phyloP scores from a whole-genome alignment of 2,329 filamentous ascomycete genomes.

The Ophiosphaerella herpotricha region DNA sequence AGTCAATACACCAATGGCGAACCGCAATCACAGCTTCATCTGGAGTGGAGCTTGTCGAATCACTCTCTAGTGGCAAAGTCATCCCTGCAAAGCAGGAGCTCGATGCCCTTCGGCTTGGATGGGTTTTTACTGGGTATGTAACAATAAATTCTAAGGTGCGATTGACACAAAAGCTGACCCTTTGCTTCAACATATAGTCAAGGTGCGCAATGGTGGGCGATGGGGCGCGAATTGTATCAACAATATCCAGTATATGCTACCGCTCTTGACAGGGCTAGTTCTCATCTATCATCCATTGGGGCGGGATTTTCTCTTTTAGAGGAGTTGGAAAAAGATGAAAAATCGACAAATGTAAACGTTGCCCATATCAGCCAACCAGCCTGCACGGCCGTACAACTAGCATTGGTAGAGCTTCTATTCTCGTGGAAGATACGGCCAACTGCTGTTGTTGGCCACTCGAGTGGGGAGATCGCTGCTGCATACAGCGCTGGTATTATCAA shows the following conservation, averaged over 20 bases:
- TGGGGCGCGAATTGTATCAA: constrained; percentile 30
- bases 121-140: constrained; percentile 35
- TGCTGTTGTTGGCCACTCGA: constrained; percentile 36
- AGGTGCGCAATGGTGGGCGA: constrained; percentile 41
- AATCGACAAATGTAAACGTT: constrained; percentile 20
- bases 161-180: neutral
- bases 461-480: constrained; percentile 38
- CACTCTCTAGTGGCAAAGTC: constrained; percentile 20
- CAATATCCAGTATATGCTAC: constrained; percentile 13
- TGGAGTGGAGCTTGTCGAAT: constrained; percentile 18
- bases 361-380: constrained; percentile 32
- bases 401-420: constrained; percentile 27
- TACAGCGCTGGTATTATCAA: constrained; percentile 30
- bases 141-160: neutral
- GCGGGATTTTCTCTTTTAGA: constrained; percentile 14
- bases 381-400: constrained; percentile 38
- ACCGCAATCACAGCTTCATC: constrained; percentile 20
- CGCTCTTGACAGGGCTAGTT: constrained; percentile 4
- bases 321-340: constrained; percentile 26
- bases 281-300: constrained; percentile 2
- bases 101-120: constrained; percentile 22
- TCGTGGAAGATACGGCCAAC: constrained; percentile 30
- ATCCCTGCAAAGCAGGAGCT: constrained; percentile 25
- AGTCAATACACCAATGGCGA: constrained; percentile 27
- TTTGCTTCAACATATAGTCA: constrained; percentile 12